Evolutionary conservation across 805 yeast genomes (phyloP), one percentile per base, ranked within the genome.

Genomic region (Saturnispora zaruensis): DNA sequence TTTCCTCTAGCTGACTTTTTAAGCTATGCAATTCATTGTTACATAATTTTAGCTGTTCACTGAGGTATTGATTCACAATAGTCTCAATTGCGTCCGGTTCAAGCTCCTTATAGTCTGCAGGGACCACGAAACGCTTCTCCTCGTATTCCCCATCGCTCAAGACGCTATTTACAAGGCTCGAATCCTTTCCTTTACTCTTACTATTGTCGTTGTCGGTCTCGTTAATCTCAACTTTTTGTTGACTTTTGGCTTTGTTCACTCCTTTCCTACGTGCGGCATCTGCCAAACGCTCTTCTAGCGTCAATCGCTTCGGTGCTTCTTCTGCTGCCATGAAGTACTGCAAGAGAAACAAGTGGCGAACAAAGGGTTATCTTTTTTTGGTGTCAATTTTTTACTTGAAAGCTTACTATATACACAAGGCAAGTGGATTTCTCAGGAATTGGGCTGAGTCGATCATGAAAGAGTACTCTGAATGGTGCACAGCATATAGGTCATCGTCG

Each of bases 201-300:
- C 32, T 33, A 6, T 44, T 26, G 4, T 51, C 51, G 16, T 48
- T 42, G 21, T 49, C 24, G 1, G 50, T 49, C 2, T 46, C 51
- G 16, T 47, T 23, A 5, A 41, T 20, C 25, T 36, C 46, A 54
- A 25, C 37, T 47, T 13, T 18, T 23, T 6, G 38, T 9, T 36
- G 36, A 37, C 23, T 24, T 7, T 36, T 51, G 46, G 37, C 34
- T 9, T 36, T 36, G 11, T 36, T 36, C 40, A 23, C 47, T 16
- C 47, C 41, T 34, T 40, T 53, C 47, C 63, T 65, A 30, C 71
- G 70, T 6, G 96, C 88, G 1, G 96, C 96, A 53, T 81, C 66
- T 1, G 93, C 95, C 47, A 90, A 71, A 53, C 97, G 73, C 59
- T 90, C 96, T 59, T 87, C 95, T 56, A 91, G 71, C 0, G 96